Percentiles rank a stretch among this genome's conserved stretches.
Conservation (phyloP, 2,329 filamentous ascomycete genomes). For the Cladosporium cucumerinum region DNA sequence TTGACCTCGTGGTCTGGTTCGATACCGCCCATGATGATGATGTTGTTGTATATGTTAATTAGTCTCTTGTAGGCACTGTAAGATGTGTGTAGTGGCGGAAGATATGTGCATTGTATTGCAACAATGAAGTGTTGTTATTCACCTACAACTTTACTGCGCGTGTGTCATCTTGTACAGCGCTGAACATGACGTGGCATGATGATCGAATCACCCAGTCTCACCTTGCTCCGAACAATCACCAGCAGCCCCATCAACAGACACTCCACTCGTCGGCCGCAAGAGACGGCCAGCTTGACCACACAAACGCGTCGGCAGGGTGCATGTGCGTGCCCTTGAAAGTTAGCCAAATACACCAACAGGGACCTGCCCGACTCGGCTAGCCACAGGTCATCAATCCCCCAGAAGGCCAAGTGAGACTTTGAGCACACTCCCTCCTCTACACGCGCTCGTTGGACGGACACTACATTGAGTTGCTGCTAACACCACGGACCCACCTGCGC, state of each 20-base stretch:
- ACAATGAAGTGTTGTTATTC: not conserved
- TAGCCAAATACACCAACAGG: not conserved
- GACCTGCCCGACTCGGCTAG: slow-evolving; percentile 13
- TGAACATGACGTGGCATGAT: not conserved
- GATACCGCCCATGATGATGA: slow-evolving; percentile 1
- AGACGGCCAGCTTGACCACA: not conserved
- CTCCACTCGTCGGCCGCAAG: slow-evolving; percentile 3
- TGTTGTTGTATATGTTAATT: not conserved
- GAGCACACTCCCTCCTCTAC: not conserved
- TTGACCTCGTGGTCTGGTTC: slow-evolving; percentile 10
- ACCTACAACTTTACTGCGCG: not conserved
- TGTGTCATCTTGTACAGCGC: not conserved
- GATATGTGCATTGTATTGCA: not conserved
- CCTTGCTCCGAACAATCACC: not conserved
- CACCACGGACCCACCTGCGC: not conserved
- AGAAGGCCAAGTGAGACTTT: slow-evolving; percentile 9
- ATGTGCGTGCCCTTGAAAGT: not conserved
- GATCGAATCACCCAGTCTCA: not conserved
- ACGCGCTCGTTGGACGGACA: slow-evolving; percentile 6
- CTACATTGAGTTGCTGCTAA: slow-evolving; percentile 10
- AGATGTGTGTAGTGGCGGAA: not conserved
- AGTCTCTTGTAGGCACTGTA: not conserved
- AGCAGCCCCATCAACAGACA: not conserved
- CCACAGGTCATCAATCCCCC: slow-evolving; percentile 2
- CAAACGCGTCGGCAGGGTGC: not conserved